A percentile compares a stretch with the other conserved stretches of the same genome.
phyloP scores from a whole-genome alignment of 768 basidiomycete genomes.

The Clavaria fumosa region DNA sequence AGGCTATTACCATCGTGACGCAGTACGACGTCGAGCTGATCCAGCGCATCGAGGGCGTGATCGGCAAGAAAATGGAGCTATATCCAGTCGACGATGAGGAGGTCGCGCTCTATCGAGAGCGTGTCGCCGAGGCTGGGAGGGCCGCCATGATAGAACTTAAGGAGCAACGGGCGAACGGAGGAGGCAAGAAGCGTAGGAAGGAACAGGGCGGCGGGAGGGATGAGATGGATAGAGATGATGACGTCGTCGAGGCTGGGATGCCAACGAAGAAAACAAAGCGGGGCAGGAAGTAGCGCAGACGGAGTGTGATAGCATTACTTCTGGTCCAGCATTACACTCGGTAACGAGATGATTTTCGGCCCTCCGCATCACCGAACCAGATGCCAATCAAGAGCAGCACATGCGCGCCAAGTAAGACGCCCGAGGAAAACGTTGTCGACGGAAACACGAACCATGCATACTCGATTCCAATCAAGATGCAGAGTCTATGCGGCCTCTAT shows the following conservation, averaged over 20 bases:
- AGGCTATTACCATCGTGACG: constrained; percentile 92
- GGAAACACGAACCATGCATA: constrained; percentile 86
- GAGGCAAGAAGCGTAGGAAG: constrained; percentile 27
- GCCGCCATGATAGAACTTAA: constrained; percentile 70
- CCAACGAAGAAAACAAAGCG: constrained; percentile 41
- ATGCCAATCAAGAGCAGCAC: constrained; percentile 36
- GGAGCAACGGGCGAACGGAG: constrained; percentile 32
- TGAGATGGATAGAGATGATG: constrained; percentile 84
- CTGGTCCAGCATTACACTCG: too few relatives aligned
- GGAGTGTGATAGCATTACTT: not conserved
- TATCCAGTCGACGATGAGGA: constrained; percentile 85
- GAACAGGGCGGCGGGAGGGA: constrained; percentile 41
- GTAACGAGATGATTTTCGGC: too few relatives aligned
- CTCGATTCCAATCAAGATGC: constrained; percentile 48
- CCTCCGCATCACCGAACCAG: constrained; percentile 13
- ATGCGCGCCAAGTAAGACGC: constrained; percentile 36
- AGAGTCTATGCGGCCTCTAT: constrained; percentile 31
- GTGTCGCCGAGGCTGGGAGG: constrained; percentile 75
- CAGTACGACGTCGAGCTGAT: constrained; percentile 97
- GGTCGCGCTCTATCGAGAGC: constrained; percentile 70
- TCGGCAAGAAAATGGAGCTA: constrained; percentile 81
- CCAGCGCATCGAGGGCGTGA: constrained; percentile 86
- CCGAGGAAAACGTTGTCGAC: constrained; percentile 55
- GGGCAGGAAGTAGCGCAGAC: constrained; percentile 14
- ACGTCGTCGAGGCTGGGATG: constrained; percentile 82